phyloP scores from a whole-genome alignment of 495 filamentous ascomycete species.

The Lophiostoma macrostomum region DNA sequence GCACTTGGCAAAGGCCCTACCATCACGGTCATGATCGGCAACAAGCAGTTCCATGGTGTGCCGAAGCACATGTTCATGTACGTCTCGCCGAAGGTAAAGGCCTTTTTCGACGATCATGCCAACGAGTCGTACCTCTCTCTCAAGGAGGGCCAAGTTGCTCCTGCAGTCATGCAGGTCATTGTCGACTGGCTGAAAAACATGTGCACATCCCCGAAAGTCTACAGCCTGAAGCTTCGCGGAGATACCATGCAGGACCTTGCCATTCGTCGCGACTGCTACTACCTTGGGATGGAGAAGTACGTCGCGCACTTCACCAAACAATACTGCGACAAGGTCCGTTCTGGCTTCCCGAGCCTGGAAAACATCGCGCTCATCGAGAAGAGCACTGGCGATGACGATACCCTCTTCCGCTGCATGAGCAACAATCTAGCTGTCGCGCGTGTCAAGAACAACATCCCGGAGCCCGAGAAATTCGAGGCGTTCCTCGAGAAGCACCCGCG shows the following conservation, averaged over 20 bases:
- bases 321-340: slow-evolving; percentile 13
- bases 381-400: background rate
- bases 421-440: slow-evolving; percentile 15
- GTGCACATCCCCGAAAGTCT: background rate
- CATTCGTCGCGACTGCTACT: background rate
- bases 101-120: slow-evolving; percentile 3
- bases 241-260: background rate
- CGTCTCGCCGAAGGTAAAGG: slow-evolving; percentile 1
- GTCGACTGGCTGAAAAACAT: slow-evolving; percentile 1
- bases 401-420: slow-evolving; percentile 10
- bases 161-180: background rate
- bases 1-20: background rate
- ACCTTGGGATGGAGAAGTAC: slow-evolving; percentile 5
- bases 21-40: background rate
- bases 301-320: slow-evolving; percentile 13
- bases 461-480: slow-evolving; percentile 3
- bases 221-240: background rate
- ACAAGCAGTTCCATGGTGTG: background rate
- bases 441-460: background rate
- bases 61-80: slow-evolving; percentile 21
- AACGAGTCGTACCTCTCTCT: background rate
- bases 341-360: background rate
- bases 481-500: slow-evolving; percentile 7
- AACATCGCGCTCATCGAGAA: background rate
- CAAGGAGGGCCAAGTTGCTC: background rate